phyloP scores from a whole-genome alignment of 495 filamentous ascomycete genomes.

The Margaritispora aquatica region DNA sequence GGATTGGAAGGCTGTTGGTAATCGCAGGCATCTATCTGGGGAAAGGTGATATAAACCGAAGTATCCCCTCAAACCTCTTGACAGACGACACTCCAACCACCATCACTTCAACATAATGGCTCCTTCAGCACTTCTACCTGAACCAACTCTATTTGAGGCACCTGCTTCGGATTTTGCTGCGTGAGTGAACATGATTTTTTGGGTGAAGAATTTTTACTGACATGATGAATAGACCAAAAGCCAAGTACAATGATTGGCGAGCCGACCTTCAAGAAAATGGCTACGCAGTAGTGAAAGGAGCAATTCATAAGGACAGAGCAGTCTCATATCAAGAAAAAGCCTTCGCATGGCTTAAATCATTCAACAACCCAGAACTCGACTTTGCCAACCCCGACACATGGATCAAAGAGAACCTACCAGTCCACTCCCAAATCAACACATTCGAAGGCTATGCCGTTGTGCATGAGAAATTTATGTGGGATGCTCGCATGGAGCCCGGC shows the following conservation, averaged over 20 bases:
- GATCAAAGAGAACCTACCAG: constrained; percentile 27
- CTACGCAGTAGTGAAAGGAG: constrained; percentile 14
- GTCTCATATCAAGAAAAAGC: constrained; percentile 9
- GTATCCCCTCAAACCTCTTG: not conserved
- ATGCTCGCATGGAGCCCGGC: constrained; percentile 36
- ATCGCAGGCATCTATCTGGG: not conserved
- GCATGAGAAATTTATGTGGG: constrained; percentile 44
- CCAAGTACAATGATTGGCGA: constrained; percentile 8
- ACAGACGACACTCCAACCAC: not conserved
- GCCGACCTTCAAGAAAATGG: constrained; percentile 17
- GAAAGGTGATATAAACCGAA: not conserved
- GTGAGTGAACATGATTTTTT: no score
- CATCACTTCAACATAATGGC: not conserved
- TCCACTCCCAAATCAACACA: constrained; percentile 26
- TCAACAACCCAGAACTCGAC: constrained; percentile 16
- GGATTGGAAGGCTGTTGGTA: not conserved
- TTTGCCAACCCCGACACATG: constrained; percentile 30
- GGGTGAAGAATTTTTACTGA: not conserved
- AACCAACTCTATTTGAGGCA: not conserved
- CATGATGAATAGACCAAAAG: not conserved
- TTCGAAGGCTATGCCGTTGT: constrained; percentile 29
- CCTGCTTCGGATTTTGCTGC: not conserved
- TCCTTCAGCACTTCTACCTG: constrained; percentile 3
- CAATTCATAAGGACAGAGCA: constrained; percentile 7
- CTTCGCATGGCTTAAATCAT: constrained; percentile 12